Evolutionary conservation across 1,139 yeast genomes (phyloP), one percentile per base, ranked within the genome.

Genomic region (Geotrichum europaeum): DNA sequence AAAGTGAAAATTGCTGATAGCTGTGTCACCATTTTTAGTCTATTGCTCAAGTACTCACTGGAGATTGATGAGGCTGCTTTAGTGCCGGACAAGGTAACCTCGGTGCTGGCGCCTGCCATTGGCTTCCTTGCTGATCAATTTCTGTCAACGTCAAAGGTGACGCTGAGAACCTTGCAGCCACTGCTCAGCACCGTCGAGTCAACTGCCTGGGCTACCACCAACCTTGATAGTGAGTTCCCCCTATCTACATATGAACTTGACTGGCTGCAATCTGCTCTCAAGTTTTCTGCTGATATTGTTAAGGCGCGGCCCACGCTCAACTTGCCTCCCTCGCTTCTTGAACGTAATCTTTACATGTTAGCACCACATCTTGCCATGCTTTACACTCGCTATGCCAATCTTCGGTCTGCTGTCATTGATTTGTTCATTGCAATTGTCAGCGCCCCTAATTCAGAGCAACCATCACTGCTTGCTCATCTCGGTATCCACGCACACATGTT

Each of bases 401-500:
- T 85, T 58, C 81, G 89, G 63, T 74, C 76, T 43, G 76, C 77
- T 20, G 78, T 89, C 0, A 74, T 89, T 50, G 81, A 81, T 54
- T 73, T 90, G 49, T 75, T 91, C 49, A 81, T 87, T 2, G 78
- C 84, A 2, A 74, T 91, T 55, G 84, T 90, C 0, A 78, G 79
- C 40, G 88, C 86, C 0, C 77, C 78, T 3, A 75, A 76, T 7
- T 67, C 65, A 13, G 80, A 81, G 30, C 82, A 84, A 49, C 96
- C 96, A 2, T 89, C 96, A 0, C 75, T 94, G 59, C 76, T 92
- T 51, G 89, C 97, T 0, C 91, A 89, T 70, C 75, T 92, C 59
- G 96, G 96, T 2, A 79, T 81, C 22, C 80, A 82, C 65, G 82
- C 97, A 0, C 81, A 80, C 53, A 75, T 83, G 10, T 77, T 94